Evolutionary conservation across 179 eudicot genomes (phyloP), one percentile per base, ranked within the genome.

Genomic region (Gypsophila paniculata): DNA sequence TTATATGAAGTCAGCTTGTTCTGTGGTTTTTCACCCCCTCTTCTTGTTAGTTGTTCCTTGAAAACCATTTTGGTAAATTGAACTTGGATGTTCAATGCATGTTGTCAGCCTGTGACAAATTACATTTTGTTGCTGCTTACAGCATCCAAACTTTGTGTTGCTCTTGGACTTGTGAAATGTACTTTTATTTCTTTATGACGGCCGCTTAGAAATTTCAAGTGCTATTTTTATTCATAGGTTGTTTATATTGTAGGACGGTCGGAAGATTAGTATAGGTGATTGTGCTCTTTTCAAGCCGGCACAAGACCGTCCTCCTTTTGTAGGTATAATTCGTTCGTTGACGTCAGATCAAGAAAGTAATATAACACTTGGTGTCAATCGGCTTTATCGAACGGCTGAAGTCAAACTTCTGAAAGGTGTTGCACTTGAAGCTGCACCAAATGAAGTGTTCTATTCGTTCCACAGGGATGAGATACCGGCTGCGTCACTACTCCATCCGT

Each of bases 351-450:
- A 81, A 72, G 81, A 77, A 73, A 76, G 68, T 72, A 78, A 38
- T 38, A 49, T 80, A 74, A 75, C 29, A 49, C 75, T 82, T 11
- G 76, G 79, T 72, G 83, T 80, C 32, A 82, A 75, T 42, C 77
- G 86, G 83, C 86, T 82, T 49, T 80, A 80, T 69, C 74, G 86
- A 60, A 81, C 83, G 42, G 65, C 75, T 74, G 86, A 82, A 75
- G 77, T 74, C 70, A 71, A 71, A 77, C 77, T 82, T 25, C 29
- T 60, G 22, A 80, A 75, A 75, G 82, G 86, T 66, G 74, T 73
- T 72, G 78, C 77, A 11, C 76, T 75, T 53, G 80, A 80, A 64
- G 82, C 82, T 78, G 76, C 78, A 54, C 82, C 77, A 26, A 80
- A 80, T 82, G 80, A 75, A 78, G 80, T 80, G 39, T 80, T 82